Evolutionary conservation across 2,329 filamentous ascomycete genomes (phyloP).

Genomic region (Penicillium brasilianum): DNA sequence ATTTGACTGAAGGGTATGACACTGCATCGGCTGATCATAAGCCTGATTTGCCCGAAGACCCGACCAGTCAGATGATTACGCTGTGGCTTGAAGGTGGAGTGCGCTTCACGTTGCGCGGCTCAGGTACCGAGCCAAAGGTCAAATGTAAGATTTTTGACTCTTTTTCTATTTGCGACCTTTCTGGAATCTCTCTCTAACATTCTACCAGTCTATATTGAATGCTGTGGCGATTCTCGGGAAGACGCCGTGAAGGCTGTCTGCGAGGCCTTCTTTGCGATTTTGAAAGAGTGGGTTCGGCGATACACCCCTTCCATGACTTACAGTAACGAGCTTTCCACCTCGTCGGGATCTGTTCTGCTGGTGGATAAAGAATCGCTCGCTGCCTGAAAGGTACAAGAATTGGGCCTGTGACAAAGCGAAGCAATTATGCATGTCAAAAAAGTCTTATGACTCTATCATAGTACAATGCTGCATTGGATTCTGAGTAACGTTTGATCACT

Average conservation of each 20-base stretch:
- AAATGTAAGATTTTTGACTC: conserved; percentile 51
- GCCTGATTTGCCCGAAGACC: conserved; percentile 62
- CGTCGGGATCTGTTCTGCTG: conserved; percentile 43
- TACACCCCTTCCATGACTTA: conserved; percentile 47
- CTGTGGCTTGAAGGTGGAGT: conserved; percentile 59
- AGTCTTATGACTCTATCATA: not conserved
- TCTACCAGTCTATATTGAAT: conserved; percentile 50
- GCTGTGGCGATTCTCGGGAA: conserved; percentile 43
- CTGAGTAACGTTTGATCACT: not conserved
- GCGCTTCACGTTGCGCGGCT: conserved; percentile 64
- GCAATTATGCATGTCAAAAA: not conserved
- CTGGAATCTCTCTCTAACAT: conserved; percentile 7
- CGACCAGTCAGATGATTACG: conserved; percentile 67
- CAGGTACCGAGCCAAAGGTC: conserved; percentile 70
- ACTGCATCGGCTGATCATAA: conserved; percentile 57
- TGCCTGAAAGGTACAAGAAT: not conserved
- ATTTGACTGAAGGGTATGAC: conserved; percentile 66
- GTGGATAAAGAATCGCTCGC: conserved; percentile 23
- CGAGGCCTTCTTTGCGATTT: conserved; percentile 43
- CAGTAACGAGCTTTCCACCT: conserved; percentile 42
- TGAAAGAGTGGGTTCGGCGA: conserved; percentile 46
- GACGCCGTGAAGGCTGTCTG: conserved; percentile 45
- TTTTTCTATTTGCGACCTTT: not conserved
- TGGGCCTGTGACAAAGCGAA: not conserved
- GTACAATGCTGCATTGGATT: not conserved